phyloP scores from a whole-genome alignment of 768 basidiomycete species.

The Amanita brunnescens region DNA sequence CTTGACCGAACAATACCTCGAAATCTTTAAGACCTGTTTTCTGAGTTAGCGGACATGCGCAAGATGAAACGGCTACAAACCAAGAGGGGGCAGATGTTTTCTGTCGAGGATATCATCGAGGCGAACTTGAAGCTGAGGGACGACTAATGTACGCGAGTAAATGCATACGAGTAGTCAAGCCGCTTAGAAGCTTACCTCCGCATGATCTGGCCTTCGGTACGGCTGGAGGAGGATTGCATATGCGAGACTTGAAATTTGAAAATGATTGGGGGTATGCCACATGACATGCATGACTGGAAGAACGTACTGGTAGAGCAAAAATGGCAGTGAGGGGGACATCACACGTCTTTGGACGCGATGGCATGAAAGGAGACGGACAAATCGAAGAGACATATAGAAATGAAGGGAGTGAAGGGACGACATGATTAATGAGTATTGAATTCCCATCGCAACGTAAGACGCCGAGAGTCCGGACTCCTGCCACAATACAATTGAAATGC shows the following conservation, averaged over 20 bases:
- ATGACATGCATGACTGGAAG: not conserved
- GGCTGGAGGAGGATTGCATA: conserved; percentile 59
- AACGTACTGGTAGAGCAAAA: conserved; percentile 30
- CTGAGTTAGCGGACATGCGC: not conserved
- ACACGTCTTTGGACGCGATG: conserved; percentile 20
- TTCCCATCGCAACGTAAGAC: not conserved
- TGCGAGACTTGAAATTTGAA: conserved; percentile 41
- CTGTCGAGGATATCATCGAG: conserved; percentile 71
- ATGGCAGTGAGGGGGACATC: conserved; percentile 18
- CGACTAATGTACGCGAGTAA: conserved; percentile 30
- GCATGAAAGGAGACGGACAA: conserved; percentile 5
- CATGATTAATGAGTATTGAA: no score
- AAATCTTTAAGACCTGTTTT: conserved; percentile 58
- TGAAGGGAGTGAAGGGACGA: conserved; percentile 5
- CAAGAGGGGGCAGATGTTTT: conserved; percentile 73
- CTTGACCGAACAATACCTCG: conserved; percentile 28
- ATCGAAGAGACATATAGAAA: conserved; percentile 15
- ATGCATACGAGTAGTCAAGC: not conserved
- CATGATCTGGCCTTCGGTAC: conserved; percentile 63
- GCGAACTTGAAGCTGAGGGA: conserved; percentile 56
- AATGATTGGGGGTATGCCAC: not conserved
- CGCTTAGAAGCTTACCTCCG: conserved; percentile 26
- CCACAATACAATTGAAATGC: no score
- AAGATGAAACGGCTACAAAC: conserved; percentile 20
- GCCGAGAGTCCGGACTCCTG: not conserved